These are phyloP conservation scores for Pittosporum tobira DNA, from an alignment of 129 eudicot genomes.

Conservation along the genomic window DNA sequence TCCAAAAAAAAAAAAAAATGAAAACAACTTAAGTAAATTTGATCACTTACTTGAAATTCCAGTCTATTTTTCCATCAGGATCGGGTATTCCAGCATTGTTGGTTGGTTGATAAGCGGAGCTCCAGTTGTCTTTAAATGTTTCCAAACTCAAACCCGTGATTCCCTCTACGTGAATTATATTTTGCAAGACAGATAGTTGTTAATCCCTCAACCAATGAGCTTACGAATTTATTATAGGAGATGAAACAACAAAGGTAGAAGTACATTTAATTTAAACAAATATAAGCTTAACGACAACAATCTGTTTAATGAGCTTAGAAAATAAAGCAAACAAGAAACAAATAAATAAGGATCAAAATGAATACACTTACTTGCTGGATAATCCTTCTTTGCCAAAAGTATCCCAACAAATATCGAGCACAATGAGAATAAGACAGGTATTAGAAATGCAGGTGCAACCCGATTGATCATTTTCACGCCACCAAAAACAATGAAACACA, in stretches of 20 bases:
- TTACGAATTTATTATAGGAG: not conserved
- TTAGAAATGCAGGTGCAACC: conserved; percentile 97
- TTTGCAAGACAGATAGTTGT: conserved; percentile 5
- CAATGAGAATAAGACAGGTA: conserved; percentile 83
- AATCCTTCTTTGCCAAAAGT: conserved; percentile 56
- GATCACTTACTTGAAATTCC: conserved; percentile 79
- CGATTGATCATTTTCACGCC: conserved; percentile 96
- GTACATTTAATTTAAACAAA: conserved; percentile 15
- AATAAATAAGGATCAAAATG: not conserved
- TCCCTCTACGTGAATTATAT: conserved; percentile 49
- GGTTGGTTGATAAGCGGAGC: conserved; percentile 68
- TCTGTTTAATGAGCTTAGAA: no score
- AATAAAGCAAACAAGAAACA: not conserved
- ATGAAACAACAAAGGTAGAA: not conserved
- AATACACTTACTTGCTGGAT: conserved; percentile 51
- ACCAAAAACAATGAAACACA: conserved; percentile 91
- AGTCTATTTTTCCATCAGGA: conserved; percentile 70
- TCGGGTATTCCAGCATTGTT: conserved; percentile 95
- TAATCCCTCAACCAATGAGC: conserved; percentile 5
- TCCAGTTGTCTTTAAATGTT: conserved; percentile 78
- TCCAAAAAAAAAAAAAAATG: conserved; percentile 2
- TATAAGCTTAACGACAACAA: no score
- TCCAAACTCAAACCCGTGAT: conserved; percentile 83
- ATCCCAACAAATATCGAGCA: conserved; percentile 84
- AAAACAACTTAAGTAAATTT: not conserved